Evolutionary conservation across 1,139 yeast species (phyloP).

Genomic region (Suhomyces taliae): DNA sequence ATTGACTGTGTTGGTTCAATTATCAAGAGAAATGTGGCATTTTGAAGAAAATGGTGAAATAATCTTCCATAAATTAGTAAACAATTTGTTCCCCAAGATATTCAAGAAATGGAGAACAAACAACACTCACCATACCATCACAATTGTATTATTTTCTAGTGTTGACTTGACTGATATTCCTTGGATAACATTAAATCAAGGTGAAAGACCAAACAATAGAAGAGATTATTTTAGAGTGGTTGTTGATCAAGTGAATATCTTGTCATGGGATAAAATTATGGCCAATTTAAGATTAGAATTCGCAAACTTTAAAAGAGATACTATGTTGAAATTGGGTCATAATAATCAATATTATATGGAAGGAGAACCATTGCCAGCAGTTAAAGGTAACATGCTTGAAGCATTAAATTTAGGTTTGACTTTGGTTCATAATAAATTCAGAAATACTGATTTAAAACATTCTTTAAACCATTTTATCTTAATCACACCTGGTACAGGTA

Average conservation of each 20-base stretch:
- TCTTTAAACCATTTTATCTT: constrained; percentile 84
- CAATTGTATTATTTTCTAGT: constrained; percentile 85
- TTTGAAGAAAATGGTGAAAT: constrained; percentile 96
- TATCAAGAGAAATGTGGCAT: constrained; percentile 97
- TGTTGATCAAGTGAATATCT: constrained; percentile 88
- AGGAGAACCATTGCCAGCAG: constrained; percentile 75
- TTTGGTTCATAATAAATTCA: constrained; percentile 74
- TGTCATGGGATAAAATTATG: constrained; percentile 91
- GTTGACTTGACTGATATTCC: constrained; percentile 66
- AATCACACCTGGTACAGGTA: constrained; percentile 89
- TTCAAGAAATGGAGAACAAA: constrained; percentile 85
- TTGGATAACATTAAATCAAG: constrained; percentile 58
- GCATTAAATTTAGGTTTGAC: constrained; percentile 84
- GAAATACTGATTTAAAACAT: constrained; percentile 83
- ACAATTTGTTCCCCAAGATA: constrained; percentile 85
- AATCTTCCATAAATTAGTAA: constrained; percentile 87
- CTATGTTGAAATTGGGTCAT: constrained; percentile 48
- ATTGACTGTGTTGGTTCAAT: constrained; percentile 78
- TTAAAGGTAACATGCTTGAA: constrained; percentile 85
- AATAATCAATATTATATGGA: constrained; percentile 38
- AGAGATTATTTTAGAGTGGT: constrained; percentile 89
- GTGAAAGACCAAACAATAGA: constrained; percentile 69
- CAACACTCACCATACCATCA: constrained; percentile 86
- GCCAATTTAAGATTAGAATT: constrained; percentile 81
- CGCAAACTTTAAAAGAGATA: constrained; percentile 76